These are phyloP conservation scores for Boletellus dicymbophilus DNA, from an alignment of 1,284 basidiomycete species.

Conservation along the genomic window DNA sequence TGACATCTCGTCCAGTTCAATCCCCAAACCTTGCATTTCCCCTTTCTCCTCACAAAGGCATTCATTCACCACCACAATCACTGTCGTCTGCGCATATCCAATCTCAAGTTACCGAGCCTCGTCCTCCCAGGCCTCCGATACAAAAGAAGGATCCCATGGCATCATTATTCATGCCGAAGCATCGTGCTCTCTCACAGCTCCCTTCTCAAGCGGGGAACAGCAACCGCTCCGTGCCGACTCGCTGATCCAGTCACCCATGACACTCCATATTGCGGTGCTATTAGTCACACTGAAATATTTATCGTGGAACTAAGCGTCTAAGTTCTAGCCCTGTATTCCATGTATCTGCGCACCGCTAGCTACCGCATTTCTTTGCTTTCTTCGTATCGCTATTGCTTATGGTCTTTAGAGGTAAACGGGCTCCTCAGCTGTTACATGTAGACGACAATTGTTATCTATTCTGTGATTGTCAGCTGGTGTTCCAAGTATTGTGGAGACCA, in stretches of 20 bases:
- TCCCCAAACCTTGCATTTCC: slow-evolving; percentile 13
- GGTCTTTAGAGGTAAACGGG: not conserved
- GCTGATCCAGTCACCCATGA: slow-evolving; percentile 15
- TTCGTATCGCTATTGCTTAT: slow-evolving; percentile 8
- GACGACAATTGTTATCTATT: slow-evolving; percentile 2
- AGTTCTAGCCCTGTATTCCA: slow-evolving; percentile 13
- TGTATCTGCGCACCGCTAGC: slow-evolving; percentile 14
- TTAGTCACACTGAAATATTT: slow-evolving; percentile 12
- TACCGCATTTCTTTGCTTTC: not conserved
- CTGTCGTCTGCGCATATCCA: slow-evolving; percentile 16
- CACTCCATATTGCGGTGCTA: slow-evolving; percentile 1
- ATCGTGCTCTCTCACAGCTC: slow-evolving; percentile 64
- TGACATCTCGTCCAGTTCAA: slow-evolving; percentile 10
- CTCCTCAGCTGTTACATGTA: not conserved
- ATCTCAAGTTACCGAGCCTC: slow-evolving; percentile 20
- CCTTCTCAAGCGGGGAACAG: slow-evolving; percentile 34
- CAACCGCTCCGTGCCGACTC: slow-evolving; percentile 22
- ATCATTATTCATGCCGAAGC: slow-evolving; percentile 74
- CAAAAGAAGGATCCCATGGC: slow-evolving; percentile 66
- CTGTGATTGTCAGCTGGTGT: slow-evolving; percentile 29
- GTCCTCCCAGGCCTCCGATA: slow-evolving; percentile 37
- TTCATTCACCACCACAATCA: slow-evolving; percentile 15
- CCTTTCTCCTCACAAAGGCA: slow-evolving; percentile 15
- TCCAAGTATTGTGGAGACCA: slow-evolving; percentile 75
- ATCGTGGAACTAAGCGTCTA: slow-evolving; percentile 1